Percentiles rank a stretch among this genome's conserved stretches.
phyloP scores from a whole-genome alignment of 371 early-diverging fungal species.

The Syncephalastrum sp. region DNA sequence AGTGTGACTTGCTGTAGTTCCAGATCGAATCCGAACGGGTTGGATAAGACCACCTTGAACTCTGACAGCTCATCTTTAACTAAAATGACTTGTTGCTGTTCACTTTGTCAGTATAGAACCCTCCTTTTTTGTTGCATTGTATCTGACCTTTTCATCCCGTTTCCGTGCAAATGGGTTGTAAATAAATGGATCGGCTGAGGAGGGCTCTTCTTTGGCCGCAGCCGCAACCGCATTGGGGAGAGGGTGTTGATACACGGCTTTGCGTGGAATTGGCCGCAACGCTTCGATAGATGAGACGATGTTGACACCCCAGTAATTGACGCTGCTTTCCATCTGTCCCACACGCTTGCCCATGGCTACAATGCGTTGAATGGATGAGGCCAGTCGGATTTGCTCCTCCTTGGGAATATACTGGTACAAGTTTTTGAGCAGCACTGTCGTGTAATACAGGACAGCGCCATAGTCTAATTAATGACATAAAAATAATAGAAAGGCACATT shows the following conservation, averaged over 20 bases:
- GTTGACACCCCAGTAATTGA: constrained; percentile 53
- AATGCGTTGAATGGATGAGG: constrained; percentile 58
- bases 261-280: constrained; percentile 38
- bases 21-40: constrained; percentile 81
- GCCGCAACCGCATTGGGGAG: constrained; percentile 1
- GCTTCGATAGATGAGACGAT: constrained; percentile 43
- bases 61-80: constrained; percentile 69
- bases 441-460: constrained; percentile 60
- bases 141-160: constrained; percentile 36
- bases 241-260: constrained; percentile 27
- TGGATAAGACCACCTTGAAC: constrained; percentile 69
- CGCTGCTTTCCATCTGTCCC: constrained; percentile 28
- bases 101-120: background rate
- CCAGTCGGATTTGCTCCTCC: constrained; percentile 69
- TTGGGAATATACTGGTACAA: constrained; percentile 60
- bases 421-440: constrained; percentile 64
- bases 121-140: constrained; percentile 3
- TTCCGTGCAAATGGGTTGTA: constrained; percentile 74
- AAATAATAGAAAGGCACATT: background rate
- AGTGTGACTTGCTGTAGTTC: constrained; percentile 63
- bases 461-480: constrained; percentile 41
- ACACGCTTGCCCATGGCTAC: constrained; percentile 44
- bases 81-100: constrained; percentile 37
- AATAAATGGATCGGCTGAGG: constrained; percentile 65
- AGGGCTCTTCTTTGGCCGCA: constrained; percentile 18